Base-by-base conservation (phyloP, 1,284 basidiomycete species). In the Cryptococcus jaspeensis region DNA sequence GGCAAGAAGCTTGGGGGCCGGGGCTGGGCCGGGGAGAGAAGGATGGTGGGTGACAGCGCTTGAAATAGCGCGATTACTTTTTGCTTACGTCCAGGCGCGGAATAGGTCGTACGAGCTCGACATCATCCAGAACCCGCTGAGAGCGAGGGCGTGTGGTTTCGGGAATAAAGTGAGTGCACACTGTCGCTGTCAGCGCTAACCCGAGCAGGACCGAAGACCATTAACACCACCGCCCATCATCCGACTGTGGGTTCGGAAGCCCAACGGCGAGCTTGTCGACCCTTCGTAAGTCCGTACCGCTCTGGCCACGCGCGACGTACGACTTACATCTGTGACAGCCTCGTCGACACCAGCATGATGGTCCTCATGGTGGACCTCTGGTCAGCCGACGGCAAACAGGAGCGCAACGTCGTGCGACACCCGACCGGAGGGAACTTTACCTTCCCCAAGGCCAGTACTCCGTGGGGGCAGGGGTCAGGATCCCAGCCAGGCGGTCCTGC, bases 131-230 rank as follows among this genome's bases (percentile, higher is more conserved):
- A 85, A 94, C 66, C 92, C 92, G 37, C 77, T 90, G 48, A 84
- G 92, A 44, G 92, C 92, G 38, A 84, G 92, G 65, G 93, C 93
- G 85, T 94, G 92, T 76, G 92, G 92, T 4, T 93, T 94, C 76
- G 92, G 92, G 52, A 91, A 94, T 80, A 94, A 93, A 82, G 92
- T 91, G 61, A 55, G 80, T 75, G 36, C 53, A 39, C 50, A 35
- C 12, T 51, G 56, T 56, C 53, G 13, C 13, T 15, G 38, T 28
- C 38, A 38, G 37, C 20, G 11, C 47, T 54, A 45, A 50, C 39
- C 32, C 25, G 9, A 38, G 52, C 65, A 93, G 90, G 92, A 95
- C 82, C 87, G 91, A 60, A 83, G 92, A 57, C 91, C 92, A 0
- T 80, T 95, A 56, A 90, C 90, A 0, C 92, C 92, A 48, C 90